phyloP scores from a whole-genome alignment of 2,329 filamentous ascomycete species.

The Pseudogymnoascus sp. region DNA sequence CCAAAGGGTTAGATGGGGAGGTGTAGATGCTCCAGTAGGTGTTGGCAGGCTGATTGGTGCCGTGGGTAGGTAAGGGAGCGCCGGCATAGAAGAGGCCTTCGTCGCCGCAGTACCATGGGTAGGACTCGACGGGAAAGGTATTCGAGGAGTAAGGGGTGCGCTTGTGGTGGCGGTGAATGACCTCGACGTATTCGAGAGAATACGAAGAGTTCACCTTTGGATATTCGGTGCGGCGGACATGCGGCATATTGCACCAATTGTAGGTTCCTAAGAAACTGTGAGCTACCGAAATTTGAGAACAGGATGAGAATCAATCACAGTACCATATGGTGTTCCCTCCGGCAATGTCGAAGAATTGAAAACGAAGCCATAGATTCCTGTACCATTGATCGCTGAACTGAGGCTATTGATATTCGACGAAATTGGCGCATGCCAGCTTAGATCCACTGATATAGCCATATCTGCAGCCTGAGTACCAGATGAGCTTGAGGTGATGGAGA shows the following conservation, averaged over 20 bases:
- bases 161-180: background rate
- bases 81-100: background rate
- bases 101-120: background rate
- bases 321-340: background rate
- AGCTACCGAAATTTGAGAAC: background rate
- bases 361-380: constrained; percentile 14
- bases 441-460: background rate
- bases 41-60: background rate
- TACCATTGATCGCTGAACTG: background rate
- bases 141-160: background rate
- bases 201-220: background rate
- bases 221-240: background rate
- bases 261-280: background rate
- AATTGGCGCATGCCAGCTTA: background rate
- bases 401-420: background rate
- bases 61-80: background rate
- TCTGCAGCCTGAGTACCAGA: background rate
- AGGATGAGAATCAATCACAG: background rate
- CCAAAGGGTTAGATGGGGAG: constrained; percentile 58
- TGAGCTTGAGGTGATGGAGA: background rate
- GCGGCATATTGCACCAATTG: background rate
- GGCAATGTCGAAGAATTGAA: background rate
- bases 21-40: constrained; percentile 60
- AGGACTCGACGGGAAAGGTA: background rate
- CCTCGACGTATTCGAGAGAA: background rate